These are phyloP conservation scores for Volvox carteri DNA, from an alignment of 163 green algal genomes.

Conservation along the genomic window DNA sequence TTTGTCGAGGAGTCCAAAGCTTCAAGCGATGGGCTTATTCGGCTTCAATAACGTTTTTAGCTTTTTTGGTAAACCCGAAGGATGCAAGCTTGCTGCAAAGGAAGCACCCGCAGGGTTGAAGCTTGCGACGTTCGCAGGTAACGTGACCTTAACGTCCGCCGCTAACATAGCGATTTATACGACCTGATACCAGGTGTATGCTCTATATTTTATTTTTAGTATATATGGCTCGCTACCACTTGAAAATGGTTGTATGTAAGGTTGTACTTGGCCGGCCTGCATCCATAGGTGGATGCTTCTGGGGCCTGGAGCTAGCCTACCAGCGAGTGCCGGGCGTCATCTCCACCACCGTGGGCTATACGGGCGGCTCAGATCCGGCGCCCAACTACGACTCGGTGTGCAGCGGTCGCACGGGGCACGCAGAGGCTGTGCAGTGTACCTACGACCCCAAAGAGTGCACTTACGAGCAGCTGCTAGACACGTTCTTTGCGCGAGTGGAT, in stretches of 20 bases:
- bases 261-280: neutral
- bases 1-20: neutral
- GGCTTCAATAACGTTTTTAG: slow-evolving; percentile 5
- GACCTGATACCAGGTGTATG: too few relatives aligned
- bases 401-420: slow-evolving; percentile 83
- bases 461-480: slow-evolving; percentile 82
- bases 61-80: neutral
- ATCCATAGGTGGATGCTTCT: slow-evolving; percentile 49
- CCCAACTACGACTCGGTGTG: slow-evolving; percentile 86
- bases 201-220: too few relatives aligned
- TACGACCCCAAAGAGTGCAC: slow-evolving; percentile 76
- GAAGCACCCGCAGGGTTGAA: slow-evolving; percentile 21
- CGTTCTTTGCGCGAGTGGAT: slow-evolving; percentile 81
- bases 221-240: too few relatives aligned
- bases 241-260: neutral
- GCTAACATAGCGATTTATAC: neutral
- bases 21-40: slow-evolving; percentile 40
- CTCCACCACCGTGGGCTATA: slow-evolving; percentile 80
- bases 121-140: slow-evolving; percentile 52
- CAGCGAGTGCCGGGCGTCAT: slow-evolving; percentile 87
- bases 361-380: slow-evolving; percentile 61
- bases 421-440: slow-evolving; percentile 85
- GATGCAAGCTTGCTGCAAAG: slow-evolving; percentile 36
- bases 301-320: slow-evolving; percentile 86
- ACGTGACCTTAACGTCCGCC: neutral